These are phyloP conservation scores for Triticum timopheevii DNA, from an alignment of 176 grass and related monocot genomes.

Conservation along the genomic window DNA sequence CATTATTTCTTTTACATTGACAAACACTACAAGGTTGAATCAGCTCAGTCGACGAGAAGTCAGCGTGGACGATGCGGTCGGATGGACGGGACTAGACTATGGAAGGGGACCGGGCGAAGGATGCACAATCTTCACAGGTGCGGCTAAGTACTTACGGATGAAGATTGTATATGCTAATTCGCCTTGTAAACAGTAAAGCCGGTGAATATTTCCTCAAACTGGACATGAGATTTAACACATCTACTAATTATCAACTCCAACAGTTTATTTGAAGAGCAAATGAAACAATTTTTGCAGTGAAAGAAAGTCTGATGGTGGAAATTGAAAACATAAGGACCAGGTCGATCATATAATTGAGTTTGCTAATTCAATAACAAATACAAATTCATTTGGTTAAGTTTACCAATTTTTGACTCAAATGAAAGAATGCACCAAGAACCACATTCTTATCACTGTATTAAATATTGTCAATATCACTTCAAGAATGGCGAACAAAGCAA, in stretches of 20 bases:
- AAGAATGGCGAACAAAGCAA: too few relatives aligned
- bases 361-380: too few relatives aligned
- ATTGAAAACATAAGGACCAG: not conserved
- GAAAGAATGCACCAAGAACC: too few relatives aligned
- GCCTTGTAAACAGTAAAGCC: slow-evolving; percentile 67
- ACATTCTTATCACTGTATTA: too few relatives aligned
- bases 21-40: slow-evolving; percentile 10
- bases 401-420: too few relatives aligned
- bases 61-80: not conserved
- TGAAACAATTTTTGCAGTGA: not conserved
- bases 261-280: slow-evolving; percentile 5
- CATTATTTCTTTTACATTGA: slow-evolving; percentile 32
- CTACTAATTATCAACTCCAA: not conserved
- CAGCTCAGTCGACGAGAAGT: slow-evolving; percentile 1
- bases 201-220: slow-evolving; percentile 84
- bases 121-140: slow-evolving; percentile 21
- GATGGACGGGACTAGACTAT: not conserved
- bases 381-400: too few relatives aligned
- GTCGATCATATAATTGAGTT: not conserved
- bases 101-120: not conserved
- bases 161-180: slow-evolving; percentile 28
- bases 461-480: too few relatives aligned
- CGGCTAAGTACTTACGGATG: not conserved
- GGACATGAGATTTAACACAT: slow-evolving; percentile 13
- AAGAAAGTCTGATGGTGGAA: not conserved